Base-by-base conservation (phyloP, 2,329 filamentous ascomycete species). In the Stromatinia cepivora region DNA sequence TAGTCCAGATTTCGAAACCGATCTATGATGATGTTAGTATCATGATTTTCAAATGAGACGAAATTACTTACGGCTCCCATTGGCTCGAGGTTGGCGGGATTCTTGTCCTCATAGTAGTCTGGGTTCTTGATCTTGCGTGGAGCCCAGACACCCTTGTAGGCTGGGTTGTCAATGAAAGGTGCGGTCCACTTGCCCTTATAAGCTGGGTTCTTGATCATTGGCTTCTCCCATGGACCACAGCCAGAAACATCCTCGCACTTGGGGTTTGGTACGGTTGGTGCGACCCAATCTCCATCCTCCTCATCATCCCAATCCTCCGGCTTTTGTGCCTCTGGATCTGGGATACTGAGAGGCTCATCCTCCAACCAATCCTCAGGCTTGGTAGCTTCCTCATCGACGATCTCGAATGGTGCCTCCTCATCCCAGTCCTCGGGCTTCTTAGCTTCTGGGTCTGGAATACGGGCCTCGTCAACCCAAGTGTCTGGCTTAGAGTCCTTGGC, bases 241-340 rank as follows among this genome's bases (percentile, higher is more conserved):
- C 95, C 95, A 84, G 94, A 94, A 75, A 85, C 92, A 70, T 98
- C 94, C 74, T 90, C 88, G 80, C 95, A 98, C 88, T 97, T 97
- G 82, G 94, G 92, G 89, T 99, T 98, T 80, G 93, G 87, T 68
- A 99, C 88, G 68, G 90, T 93, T 70, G 94, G 95, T 66, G 94
- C 69, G 63, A 69, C 82, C 93, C 94, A 99, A 85, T 99, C 95
- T 81, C 95, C 95, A 81, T 99, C 95, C 85, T 99, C 95, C 85
- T 99, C 95, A 71, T 99, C 94, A 83, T 97, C 94, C 95, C 95
- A 99, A 81, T 98, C 95, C 84, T 97, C 94, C 72, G 95, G 95
- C 90, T 98, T 99, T 85, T 92, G 86, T 65, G 94, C 93, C 84
- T 97, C 93, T 69, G 95, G 95, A 84, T 99, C 95, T 70, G 94